Evolutionary conservation across 164 flowering plant genomes (phyloP).

Genomic region (Dillenia suffruticosa): DNA sequence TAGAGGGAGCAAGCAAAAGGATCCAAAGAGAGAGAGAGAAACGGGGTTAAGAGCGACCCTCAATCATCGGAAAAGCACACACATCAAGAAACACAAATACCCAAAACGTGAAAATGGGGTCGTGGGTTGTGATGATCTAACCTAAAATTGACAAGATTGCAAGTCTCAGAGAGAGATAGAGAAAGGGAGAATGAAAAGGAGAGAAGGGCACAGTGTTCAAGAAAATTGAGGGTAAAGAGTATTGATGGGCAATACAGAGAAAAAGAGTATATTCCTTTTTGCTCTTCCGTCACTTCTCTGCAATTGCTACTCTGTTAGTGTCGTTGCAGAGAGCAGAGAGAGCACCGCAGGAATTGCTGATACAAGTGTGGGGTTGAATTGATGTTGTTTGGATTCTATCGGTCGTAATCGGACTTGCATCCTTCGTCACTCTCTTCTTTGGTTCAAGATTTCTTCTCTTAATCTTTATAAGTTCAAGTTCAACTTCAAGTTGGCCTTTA

Average conservation of each 20-base stretch:
- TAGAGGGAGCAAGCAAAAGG: too few species aligned
- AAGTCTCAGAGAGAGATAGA: neutral
- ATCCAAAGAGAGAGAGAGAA: neutral
- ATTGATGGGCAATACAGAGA: too few species aligned
- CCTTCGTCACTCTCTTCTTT: neutral
- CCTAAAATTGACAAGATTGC: too few species aligned
- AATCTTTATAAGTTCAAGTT: neutral
- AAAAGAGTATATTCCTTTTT: constrained; percentile 2
- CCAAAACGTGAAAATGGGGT: constrained; percentile 7
- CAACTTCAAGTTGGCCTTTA: too few species aligned
- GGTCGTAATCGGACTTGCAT: neutral
- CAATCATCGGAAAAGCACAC: constrained; percentile 27
- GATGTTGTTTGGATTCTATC: neutral
- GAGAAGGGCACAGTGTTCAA: constrained; percentile 3
- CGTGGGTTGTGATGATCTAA: neutral
- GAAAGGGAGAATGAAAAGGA: neutral
- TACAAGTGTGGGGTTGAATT: too few species aligned
- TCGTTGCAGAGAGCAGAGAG: neutral
- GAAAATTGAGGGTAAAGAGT: neutral
- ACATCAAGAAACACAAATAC: constrained; percentile 23
- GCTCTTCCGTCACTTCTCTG: neutral
- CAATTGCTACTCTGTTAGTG: too few species aligned
- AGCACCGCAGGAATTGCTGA: neutral
- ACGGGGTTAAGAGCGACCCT: constrained; percentile 1
- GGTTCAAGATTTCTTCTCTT: neutral